Evolutionary conservation across 2,329 filamentous ascomycete genomes (phyloP), one percentile per base, ranked within the genome.

Genomic region (Fusarium austroafricanum): DNA sequence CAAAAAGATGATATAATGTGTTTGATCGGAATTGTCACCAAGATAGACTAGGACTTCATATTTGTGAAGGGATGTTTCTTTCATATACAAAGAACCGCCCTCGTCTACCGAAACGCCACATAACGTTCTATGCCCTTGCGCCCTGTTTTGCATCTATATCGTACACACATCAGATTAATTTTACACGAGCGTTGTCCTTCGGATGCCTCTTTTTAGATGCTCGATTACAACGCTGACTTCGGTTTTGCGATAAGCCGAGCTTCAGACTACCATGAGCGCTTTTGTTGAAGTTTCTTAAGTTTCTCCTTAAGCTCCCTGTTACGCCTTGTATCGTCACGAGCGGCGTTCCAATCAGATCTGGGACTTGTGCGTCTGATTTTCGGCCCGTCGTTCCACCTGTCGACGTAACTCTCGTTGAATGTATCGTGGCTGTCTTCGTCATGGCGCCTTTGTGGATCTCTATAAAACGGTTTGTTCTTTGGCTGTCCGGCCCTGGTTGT

Each of bases 401-500:
- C 8, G 9, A 3, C 33, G 33, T n/a, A n/a, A 17, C 15, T 35
- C 5, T n/a, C 15, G 33, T 35, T 17, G 33, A 12, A n/a, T n/a
- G 14, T 35, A 7, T 10, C 33, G 15, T n/a, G 15, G 15, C 9
- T 15, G 7, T n/a, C 5, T 35, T 14, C 15, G 33, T 35, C 33
- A 35, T 35, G 5, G n/a, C 12, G 15, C 8, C 17, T 35, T n/a
- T 12, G 8, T 35, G 7, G 15, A 15, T 17, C 33, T 35, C 33
- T 35, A 10, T 35, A 9, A 4, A 33, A 33, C 6, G 33, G 33
- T 17, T n/a, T 35, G 33, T 17, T n/a, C 33, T 35, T 35, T 5
- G 52, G 66, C 21, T 54, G 64, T 10, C 55, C 61, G 9, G 69
- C 45, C 42, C 61, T 71, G 6, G 65, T 71, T 2, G 78, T 79